phyloP scores from a whole-genome alignment of 179 eudicot genomes.

The Patellifolia procumbens region DNA sequence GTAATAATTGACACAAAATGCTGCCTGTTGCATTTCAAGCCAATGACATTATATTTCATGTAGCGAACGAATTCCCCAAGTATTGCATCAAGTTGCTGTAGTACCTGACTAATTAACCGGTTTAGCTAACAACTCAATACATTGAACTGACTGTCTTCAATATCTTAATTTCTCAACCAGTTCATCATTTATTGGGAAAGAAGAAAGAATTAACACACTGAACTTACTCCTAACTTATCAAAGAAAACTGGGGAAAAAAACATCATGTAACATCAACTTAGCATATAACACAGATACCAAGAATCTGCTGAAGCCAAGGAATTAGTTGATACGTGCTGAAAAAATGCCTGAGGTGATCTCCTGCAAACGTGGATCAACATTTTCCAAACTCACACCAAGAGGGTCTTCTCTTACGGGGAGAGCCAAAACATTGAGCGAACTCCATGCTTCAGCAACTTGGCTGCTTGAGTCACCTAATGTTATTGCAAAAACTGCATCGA shows the following conservation, averaged over 20 bases:
- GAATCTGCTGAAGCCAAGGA: not conserved
- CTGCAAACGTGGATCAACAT: slow-evolving; percentile 65
- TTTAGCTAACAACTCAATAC: no score
- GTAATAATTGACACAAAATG: no score
- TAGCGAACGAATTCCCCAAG: no score
- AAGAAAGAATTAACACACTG: not conserved
- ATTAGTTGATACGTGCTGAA: slow-evolving; percentile 37
- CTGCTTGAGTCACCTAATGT: slow-evolving; percentile 61
- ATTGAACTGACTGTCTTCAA: no score
- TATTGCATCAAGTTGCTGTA: no score
- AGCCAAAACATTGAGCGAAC: slow-evolving; percentile 77
- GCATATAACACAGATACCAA: not conserved
- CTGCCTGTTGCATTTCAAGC: no score
- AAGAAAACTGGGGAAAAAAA: not conserved
- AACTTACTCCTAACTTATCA: not conserved
- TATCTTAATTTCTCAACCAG: not conserved
- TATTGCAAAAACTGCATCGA: slow-evolving; percentile 88
- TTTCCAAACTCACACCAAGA: slow-evolving; percentile 68
- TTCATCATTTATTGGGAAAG: not conserved
- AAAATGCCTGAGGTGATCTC: slow-evolving; percentile 52
- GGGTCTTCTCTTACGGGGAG: slow-evolving; percentile 95
- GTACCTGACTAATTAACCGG: no score
- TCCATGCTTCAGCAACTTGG: slow-evolving; percentile 60
- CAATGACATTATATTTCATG: no score
- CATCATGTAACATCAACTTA: not conserved